Conservation (phyloP, 371 early-diverging fungal species). For the Haplosporangium sp. region DNA sequence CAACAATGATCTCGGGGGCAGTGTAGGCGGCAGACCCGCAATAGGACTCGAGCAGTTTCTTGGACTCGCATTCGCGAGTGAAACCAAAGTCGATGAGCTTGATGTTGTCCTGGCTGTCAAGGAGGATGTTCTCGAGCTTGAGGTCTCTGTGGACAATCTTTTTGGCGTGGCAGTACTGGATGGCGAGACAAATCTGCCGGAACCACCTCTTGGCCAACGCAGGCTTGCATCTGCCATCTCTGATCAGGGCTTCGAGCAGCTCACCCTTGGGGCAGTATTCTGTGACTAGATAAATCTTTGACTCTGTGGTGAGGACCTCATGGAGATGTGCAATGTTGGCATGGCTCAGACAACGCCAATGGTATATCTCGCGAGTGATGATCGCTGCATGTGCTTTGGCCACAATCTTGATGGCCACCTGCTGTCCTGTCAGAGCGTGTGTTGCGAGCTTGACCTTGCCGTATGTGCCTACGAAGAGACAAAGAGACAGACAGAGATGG, state of each 20-base stretch:
- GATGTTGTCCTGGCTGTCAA: slow-evolving; percentile 77
- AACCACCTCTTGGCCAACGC: slow-evolving; percentile 71
- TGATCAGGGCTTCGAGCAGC: slow-evolving; percentile 75
- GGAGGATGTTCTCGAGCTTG: slow-evolving; percentile 87
- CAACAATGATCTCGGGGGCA: slow-evolving; percentile 84
- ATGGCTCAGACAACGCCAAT: slow-evolving; percentile 86
- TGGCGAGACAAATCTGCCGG: slow-evolving; percentile 79
- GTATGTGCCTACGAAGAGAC: slow-evolving; percentile 71
- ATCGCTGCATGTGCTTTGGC: slow-evolving; percentile 82
- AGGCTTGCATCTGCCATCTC: slow-evolving; percentile 68
- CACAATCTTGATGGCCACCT: slow-evolving; percentile 90
- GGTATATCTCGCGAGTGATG: slow-evolving; percentile 88
- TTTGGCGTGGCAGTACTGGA: slow-evolving; percentile 80
- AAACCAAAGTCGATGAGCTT: slow-evolving; percentile 94
- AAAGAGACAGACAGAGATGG: neutral
- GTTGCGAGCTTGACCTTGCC: slow-evolving; percentile 88
- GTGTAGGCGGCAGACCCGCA: slow-evolving; percentile 90
- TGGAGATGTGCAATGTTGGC: slow-evolving; percentile 87
- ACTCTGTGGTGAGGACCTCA: slow-evolving; percentile 88
- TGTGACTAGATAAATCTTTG: slow-evolving; percentile 82
- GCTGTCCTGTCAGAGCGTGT: slow-evolving; percentile 83
- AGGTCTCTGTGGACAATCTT: slow-evolving; percentile 88
- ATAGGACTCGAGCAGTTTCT: slow-evolving; percentile 82
- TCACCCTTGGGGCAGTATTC: slow-evolving; percentile 87
- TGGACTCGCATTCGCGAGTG: slow-evolving; percentile 77